Conservation (phyloP, 179 eudicot species). For the Spergularia azorica region DNA sequence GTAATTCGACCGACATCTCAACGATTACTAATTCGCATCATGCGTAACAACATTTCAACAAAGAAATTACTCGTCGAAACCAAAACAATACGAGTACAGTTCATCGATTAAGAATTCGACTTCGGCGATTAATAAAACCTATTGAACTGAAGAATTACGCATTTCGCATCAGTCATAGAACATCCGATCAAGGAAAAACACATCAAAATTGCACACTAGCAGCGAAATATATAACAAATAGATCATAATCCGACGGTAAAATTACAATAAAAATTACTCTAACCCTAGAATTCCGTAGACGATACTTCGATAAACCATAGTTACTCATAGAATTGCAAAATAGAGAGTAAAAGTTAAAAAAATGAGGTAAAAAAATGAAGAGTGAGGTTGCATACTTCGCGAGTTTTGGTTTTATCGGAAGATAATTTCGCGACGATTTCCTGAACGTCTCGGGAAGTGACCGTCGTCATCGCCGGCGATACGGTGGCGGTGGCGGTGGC, state of each 20-base stretch:
- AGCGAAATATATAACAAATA: neutral
- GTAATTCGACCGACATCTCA: too few relatives aligned
- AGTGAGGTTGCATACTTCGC: slow-evolving; percentile 57
- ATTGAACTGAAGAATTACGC: neutral
- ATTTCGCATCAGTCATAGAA: neutral
- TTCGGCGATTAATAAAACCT: neutral
- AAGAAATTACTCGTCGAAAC: too few relatives aligned
- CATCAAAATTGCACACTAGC: neutral
- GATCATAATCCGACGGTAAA: neutral
- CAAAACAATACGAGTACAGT: too few relatives aligned
- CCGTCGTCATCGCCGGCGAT: slow-evolving; percentile 34
- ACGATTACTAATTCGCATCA: too few relatives aligned
- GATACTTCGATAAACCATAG: neutral
- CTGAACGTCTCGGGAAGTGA: slow-evolving; percentile 71
- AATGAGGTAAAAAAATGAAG: neutral
- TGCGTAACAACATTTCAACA: too few relatives aligned
- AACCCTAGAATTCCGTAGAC: neutral
- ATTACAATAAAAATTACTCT: neutral
- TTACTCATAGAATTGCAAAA: too few relatives aligned
- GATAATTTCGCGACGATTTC: slow-evolving; percentile 74
- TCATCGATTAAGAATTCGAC: too few relatives aligned
- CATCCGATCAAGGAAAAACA: neutral
- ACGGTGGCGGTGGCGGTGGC: neutral
- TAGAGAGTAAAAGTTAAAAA: neutral
- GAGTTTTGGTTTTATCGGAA: slow-evolving; percentile 68